These are phyloP conservation scores for Aspergillus candidus DNA, from an alignment of 2,329 filamentous ascomycete genomes.

Conservation along the genomic window DNA sequence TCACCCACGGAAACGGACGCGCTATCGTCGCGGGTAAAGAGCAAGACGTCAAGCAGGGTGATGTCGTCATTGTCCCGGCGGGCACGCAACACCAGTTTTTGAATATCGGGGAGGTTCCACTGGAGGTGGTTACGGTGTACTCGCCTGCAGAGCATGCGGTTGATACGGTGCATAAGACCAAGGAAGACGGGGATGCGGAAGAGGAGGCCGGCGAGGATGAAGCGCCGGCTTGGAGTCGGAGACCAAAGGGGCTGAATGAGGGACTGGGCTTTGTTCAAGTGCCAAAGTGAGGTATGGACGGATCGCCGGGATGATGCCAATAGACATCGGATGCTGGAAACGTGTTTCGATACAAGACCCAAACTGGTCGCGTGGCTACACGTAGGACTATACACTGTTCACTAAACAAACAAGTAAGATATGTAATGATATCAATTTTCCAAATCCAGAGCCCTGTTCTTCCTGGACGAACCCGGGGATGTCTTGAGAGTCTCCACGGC, in stretches of 20 bases:
- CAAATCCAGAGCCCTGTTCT: too few species aligned
- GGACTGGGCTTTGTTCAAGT: constrained; percentile 46
- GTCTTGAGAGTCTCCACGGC: too few species aligned
- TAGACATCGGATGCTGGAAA: too few species aligned
- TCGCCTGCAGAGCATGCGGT: constrained; percentile 57
- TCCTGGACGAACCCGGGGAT: too few species aligned
- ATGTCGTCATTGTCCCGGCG: constrained; percentile 58
- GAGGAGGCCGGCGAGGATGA: constrained; percentile 58
- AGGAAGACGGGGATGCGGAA: constrained; percentile 57
- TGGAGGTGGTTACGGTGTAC: constrained; percentile 60
- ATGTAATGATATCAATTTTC: too few species aligned
- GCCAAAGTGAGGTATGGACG: too few species aligned
- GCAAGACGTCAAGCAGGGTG: constrained; percentile 50
- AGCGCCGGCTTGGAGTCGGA: constrained; percentile 54
- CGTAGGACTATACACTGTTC: too few species aligned
- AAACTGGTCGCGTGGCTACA: too few species aligned
- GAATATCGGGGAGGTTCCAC: constrained; percentile 53
- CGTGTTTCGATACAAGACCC: too few species aligned
- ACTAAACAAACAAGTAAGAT: too few species aligned
- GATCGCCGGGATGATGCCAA: too few species aligned
- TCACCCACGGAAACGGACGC: constrained; percentile 54
- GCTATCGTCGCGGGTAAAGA: constrained; percentile 56
- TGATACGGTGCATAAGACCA: constrained; percentile 55
- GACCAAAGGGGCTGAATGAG: constrained; percentile 54
- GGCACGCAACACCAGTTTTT: constrained; percentile 62